A percentile compares a stretch with the other conserved stretches of the same genome.
Conservation (phyloP, 192 early-diverging fungal genomes). For the Entophlyctis helioformis region DNA sequence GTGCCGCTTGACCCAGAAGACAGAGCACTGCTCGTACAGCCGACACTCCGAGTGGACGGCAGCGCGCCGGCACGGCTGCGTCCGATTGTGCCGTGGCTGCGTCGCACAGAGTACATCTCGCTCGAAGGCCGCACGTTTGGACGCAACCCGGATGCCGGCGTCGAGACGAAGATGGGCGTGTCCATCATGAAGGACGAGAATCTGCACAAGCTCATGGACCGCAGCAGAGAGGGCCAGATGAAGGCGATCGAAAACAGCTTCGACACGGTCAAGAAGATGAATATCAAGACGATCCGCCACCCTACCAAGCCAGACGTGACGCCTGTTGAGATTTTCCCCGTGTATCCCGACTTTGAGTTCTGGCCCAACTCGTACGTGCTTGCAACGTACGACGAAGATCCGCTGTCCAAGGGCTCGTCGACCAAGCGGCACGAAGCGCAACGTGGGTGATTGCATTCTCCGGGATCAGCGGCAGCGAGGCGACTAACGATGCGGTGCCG, state of each 20-base stretch:
- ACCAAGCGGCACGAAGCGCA: too few relatives aligned
- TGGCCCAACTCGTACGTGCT: slow-evolving; percentile 9
- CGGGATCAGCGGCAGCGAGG: too few relatives aligned
- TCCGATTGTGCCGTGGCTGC: too few relatives aligned
- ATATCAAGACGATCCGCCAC: slow-evolving; percentile 8
- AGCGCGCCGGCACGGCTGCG: too few relatives aligned
- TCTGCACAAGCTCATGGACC: not conserved
- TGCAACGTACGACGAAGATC: slow-evolving; percentile 15
- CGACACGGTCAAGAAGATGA: slow-evolving; percentile 4
- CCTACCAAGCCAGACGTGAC: slow-evolving; percentile 6
- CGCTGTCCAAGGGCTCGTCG: too few relatives aligned
- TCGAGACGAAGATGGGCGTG: not conserved
- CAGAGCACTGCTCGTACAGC: not conserved
- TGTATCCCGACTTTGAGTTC: slow-evolving; percentile 18
- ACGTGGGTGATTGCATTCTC: too few relatives aligned
- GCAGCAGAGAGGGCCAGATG: slow-evolving; percentile 7
- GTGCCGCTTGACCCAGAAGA: slow-evolving; percentile 7
- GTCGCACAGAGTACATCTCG: too few relatives aligned
- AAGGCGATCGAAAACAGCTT: slow-evolving; percentile 12
- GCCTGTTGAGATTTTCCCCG: slow-evolving; percentile 18
- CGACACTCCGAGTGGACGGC: not conserved
- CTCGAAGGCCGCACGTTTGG: too few relatives aligned
- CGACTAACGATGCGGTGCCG: too few relatives aligned
- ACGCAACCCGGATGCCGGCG: too few relatives aligned
- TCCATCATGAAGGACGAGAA: slow-evolving; percentile 2